phyloP scores from a whole-genome alignment of 2,329 filamentous ascomycete species.

The Xylariaceae sp. region DNA sequence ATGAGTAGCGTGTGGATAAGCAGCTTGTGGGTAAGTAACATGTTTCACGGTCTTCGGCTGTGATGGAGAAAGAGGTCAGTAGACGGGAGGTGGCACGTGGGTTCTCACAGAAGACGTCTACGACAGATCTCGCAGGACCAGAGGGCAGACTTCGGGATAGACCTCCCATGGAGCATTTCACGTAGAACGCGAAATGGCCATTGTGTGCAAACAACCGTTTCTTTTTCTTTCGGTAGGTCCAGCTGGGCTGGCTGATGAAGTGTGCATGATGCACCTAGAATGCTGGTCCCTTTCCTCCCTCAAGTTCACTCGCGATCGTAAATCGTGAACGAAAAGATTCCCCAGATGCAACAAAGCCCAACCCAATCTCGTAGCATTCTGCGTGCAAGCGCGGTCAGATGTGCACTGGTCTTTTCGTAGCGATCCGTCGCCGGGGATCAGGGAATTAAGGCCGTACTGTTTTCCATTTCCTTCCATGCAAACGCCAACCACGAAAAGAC shows the following conservation, averaged over 20 bases:
- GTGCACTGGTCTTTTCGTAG: neutral
- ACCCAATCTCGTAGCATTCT: slow-evolving; percentile 10
- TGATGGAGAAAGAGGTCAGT: slow-evolving; percentile 6
- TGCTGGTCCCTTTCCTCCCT: slow-evolving; percentile 24
- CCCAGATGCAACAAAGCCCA: slow-evolving; percentile 18
- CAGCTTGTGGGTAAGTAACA: neutral
- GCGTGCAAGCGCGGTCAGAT: slow-evolving; percentile 18
- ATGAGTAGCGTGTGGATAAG: too few species aligned
- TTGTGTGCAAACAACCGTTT: slow-evolving; percentile 49
- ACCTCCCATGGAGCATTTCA: slow-evolving; percentile 75
- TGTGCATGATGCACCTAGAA: slow-evolving; percentile 25
- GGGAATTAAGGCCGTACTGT: slow-evolving; percentile 14
- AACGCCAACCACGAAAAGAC: slow-evolving; percentile 14
- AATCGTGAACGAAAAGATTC: slow-evolving; percentile 7
- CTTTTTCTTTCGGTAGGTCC: slow-evolving; percentile 33
- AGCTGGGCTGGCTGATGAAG: slow-evolving; percentile 10
- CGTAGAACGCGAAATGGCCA: slow-evolving; percentile 65
- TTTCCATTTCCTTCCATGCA: slow-evolving; percentile 6
- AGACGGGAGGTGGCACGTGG: neutral
- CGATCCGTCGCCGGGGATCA: slow-evolving; percentile 5
- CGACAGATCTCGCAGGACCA: slow-evolving; percentile 7
- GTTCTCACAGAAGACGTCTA: slow-evolving; percentile 9
- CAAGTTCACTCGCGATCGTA: slow-evolving; percentile 4
- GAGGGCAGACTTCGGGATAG: slow-evolving; percentile 55
- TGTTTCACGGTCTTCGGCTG: neutral